phyloP scores from a whole-genome alignment of 2,329 filamentous ascomycete genomes.

The Botrytis porri region DNA sequence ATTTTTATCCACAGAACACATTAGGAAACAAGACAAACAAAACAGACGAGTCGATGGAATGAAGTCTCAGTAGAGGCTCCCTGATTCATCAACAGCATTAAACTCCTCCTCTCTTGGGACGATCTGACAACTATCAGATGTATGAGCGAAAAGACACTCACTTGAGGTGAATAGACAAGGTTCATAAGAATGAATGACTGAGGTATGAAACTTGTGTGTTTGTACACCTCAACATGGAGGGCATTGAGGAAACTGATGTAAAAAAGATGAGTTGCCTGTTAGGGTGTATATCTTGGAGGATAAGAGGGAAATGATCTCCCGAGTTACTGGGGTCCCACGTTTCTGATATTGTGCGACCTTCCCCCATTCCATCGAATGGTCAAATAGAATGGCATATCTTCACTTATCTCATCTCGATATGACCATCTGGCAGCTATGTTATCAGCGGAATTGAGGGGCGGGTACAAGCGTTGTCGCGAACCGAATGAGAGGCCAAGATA shows the following conservation, averaged over 20 bases:
- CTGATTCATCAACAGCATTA: background rate
- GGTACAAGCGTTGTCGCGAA: background rate
- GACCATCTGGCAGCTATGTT: conserved; percentile 3
- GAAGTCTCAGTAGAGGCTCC: background rate
- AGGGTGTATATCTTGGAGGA: background rate
- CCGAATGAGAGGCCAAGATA: conserved; percentile 18
- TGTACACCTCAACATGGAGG: background rate
- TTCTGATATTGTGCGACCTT: conserved; percentile 4
- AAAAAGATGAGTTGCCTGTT: conserved; percentile 1
- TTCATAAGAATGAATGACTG: background rate
- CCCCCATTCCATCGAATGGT: background rate
- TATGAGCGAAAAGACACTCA: background rate
- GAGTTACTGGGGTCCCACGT: conserved; percentile 2
- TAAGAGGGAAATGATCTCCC: conserved; percentile 18
- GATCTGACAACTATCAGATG: conserved; percentile 8
- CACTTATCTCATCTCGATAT: conserved; percentile 8
- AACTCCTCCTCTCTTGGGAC: background rate
- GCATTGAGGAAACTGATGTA: background rate
- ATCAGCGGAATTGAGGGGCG: background rate
- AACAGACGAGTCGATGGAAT: background rate
- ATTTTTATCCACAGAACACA: background rate
- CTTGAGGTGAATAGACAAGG: background rate
- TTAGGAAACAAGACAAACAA: conserved; percentile 3
- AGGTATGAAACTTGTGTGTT: background rate
- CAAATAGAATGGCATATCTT: conserved; percentile 12